phyloP scores from a whole-genome alignment of 2,329 filamentous ascomycete species.

The Sporothrix phasma region DNA sequence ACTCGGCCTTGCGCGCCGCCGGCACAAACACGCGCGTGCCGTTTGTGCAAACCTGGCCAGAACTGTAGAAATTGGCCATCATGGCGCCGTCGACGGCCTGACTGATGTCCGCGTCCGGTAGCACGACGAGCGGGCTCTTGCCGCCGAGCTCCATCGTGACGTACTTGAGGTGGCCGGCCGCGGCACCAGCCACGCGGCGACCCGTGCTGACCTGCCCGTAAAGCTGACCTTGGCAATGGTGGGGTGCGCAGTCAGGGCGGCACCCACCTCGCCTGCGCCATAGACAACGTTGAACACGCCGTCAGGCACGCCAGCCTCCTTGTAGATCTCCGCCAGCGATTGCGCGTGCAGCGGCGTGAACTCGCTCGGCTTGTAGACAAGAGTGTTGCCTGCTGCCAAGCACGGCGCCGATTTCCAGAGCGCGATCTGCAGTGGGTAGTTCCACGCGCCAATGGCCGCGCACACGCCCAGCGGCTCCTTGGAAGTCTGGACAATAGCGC shows the following conservation, averaged over 20 bases:
- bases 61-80: constrained; percentile 90
- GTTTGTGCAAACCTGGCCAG: constrained; percentile 87
- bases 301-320: constrained; percentile 34
- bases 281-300: constrained; percentile 35
- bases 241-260: constrained; percentile 18
- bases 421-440: constrained; percentile 30
- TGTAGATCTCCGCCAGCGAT: constrained; percentile 29
- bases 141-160: constrained; percentile 63
- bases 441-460: constrained; percentile 32
- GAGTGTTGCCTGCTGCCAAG: constrained; percentile 35
- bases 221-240: constrained; percentile 57
- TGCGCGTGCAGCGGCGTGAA: constrained; percentile 32
- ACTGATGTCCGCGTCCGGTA: constrained; percentile 69
- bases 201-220: constrained; percentile 58
- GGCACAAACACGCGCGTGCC: constrained; percentile 82
- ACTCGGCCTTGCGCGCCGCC: constrained; percentile 45
- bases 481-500: constrained; percentile 32
- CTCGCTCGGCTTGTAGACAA: constrained; percentile 36
- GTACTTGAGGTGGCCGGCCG: constrained; percentile 53
- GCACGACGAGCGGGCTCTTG: constrained; percentile 56
- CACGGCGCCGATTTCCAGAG: constrained; percentile 34
- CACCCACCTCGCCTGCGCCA: constrained; percentile 29
- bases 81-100: constrained; percentile 81
- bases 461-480: constrained; percentile 29
- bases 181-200: constrained; percentile 51